These are phyloP conservation scores for Sporothrix phasma DNA, from an alignment of 2,329 filamentous ascomycete genomes.

Conservation along the genomic window DNA sequence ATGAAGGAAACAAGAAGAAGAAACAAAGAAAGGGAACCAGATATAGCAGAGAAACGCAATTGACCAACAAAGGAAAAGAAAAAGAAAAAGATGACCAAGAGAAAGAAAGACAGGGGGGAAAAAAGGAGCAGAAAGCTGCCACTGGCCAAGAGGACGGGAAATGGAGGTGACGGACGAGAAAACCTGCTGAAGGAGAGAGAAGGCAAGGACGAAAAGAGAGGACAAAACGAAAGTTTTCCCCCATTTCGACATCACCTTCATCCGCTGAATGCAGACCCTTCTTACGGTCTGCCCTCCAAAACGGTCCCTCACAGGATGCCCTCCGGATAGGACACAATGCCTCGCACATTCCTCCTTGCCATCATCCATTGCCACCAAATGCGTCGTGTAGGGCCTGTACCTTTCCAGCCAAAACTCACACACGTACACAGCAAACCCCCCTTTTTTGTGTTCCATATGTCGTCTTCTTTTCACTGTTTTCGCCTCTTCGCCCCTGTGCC, in stretches of 20 bases:
- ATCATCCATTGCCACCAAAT: not conserved
- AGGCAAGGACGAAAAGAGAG: not conserved
- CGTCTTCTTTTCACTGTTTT: not conserved
- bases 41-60: not conserved
- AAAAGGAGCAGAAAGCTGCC: not conserved
- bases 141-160: not conserved
- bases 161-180: not conserved
- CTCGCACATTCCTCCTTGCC: not conserved
- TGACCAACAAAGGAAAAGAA: not conserved
- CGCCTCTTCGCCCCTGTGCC: too few relatives aligned
- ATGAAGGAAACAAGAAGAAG: not conserved
- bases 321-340: not conserved
- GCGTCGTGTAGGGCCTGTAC: too few relatives aligned
- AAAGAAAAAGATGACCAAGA: not conserved
- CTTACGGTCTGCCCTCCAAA: not conserved
- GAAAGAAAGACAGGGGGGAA: not conserved
- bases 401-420: not conserved
- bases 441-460: not conserved
- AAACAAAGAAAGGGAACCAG: not conserved
- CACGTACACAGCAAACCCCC: not conserved
- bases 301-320: not conserved
- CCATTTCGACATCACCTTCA: not conserved
- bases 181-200: not conserved
- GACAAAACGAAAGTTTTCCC: not conserved
- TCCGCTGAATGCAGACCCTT: not conserved